Evolutionary conservation across 202 grass and related monocot species (phyloP).

Genomic region (Thinopyrum obtusiflorum): DNA sequence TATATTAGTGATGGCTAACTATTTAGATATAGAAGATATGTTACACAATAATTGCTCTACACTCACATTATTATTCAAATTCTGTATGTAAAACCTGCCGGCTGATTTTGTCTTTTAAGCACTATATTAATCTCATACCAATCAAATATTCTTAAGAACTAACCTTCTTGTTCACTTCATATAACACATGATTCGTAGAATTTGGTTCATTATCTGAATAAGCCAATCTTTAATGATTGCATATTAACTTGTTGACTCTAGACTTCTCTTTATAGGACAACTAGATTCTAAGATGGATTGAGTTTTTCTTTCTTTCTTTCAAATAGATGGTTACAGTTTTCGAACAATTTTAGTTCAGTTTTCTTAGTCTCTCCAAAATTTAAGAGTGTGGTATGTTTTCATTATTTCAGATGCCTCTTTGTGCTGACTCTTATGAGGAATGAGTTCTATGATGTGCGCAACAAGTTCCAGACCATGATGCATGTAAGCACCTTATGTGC

Average conservation of each 20-base stretch:
- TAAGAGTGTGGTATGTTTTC: background rate
- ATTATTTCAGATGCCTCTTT: conserved; percentile 58
- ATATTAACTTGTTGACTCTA: background rate
- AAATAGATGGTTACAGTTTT: background rate
- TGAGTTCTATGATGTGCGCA: conserved; percentile 57
- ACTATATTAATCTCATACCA: background rate
- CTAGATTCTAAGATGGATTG: background rate
- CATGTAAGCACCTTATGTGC: conserved; percentile 38
- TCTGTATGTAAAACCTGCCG: background rate
- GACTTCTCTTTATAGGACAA: background rate
- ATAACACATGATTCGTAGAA: background rate
- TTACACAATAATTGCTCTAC: background rate
- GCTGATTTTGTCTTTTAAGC: background rate
- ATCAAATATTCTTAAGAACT: background rate
- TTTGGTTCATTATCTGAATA: background rate
- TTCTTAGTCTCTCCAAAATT: background rate
- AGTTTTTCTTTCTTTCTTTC: background rate
- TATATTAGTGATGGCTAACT: background rate
- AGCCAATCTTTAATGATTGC: background rate
- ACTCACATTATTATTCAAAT: background rate
- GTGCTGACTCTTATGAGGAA: conserved; percentile 58
- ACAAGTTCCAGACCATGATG: conserved; percentile 66
- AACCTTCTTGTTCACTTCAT: background rate
- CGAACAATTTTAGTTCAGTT: background rate
- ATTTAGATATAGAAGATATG: conserved; percentile 4